A percentile compares a stretch with the other conserved stretches of the same genome.
Evolutionary conservation across 2,329 filamentous ascomycete species (phyloP).

Genomic region (Colletotrichum ledebouriae): DNA sequence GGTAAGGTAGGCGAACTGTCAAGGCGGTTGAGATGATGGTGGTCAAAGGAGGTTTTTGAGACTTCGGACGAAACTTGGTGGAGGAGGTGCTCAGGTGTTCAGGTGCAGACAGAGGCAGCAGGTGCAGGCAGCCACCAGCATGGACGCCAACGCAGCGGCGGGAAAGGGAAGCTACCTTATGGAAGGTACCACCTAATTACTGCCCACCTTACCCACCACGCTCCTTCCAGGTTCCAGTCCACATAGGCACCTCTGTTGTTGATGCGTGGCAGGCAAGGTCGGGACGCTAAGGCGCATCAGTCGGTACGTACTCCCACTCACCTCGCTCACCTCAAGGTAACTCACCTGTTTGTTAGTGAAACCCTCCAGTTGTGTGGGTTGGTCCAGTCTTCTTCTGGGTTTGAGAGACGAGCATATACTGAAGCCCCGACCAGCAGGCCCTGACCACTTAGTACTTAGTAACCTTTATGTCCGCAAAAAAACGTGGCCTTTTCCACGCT

Average conservation of each 20-base stretch:
- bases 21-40: constrained; percentile 37
- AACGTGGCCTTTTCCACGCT: too few species aligned
- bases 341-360: too few species aligned
- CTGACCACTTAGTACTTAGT: too few species aligned
- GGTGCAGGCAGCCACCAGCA: constrained; percentile 8
- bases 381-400: too few species aligned
- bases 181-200: background rate
- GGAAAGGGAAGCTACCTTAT: background rate
- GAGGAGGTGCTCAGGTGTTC: constrained; percentile 30
- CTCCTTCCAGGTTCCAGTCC: background rate
- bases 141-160: background rate
- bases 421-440: constrained; percentile 10
- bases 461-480: too few species aligned
- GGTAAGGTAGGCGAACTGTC: constrained; percentile 16
- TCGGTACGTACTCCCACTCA: constrained; percentile 15
- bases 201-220: background rate
- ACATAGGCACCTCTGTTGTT: background rate
- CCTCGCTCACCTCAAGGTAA: too few species aligned
- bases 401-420: too few species aligned
- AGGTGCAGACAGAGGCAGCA: background rate
- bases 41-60: constrained; percentile 41
- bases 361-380: background rate
- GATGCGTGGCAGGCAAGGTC: constrained; percentile 22
- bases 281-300: background rate
- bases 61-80: constrained; percentile 42